phyloP scores from a whole-genome alignment of 805 yeast species.

The Tetrapisispora fleetii region DNA sequence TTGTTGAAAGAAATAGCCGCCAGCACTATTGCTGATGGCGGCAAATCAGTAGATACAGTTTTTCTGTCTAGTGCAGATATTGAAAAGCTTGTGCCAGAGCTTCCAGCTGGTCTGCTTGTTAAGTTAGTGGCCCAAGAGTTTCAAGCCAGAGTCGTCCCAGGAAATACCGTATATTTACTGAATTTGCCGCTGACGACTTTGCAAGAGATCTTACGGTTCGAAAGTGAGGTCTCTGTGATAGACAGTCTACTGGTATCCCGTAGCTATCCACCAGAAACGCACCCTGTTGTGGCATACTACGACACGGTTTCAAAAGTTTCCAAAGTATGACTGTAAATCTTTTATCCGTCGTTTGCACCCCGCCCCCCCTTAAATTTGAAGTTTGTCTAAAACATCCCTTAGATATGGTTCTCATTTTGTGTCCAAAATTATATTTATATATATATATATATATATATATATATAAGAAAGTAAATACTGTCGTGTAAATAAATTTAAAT shows the following conservation, averaged over 20 bases:
- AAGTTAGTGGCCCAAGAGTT: too few species aligned
- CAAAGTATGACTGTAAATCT: not conserved
- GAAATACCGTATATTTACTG: too few species aligned
- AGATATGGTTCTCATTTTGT: not conserved
- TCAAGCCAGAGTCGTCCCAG: not conserved
- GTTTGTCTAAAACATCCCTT: too few species aligned
- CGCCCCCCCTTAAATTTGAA: not conserved
- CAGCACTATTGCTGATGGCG: not conserved
- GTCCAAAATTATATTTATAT: not conserved
- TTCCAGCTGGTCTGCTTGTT: not conserved
- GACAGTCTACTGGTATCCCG: slow-evolving; percentile 32
- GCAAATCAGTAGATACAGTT: not conserved
- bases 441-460: too few species aligned
- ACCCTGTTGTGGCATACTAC: slow-evolving; percentile 51
- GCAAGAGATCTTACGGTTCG: slow-evolving; percentile 57
- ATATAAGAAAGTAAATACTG: too few species aligned
- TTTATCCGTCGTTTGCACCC: too few species aligned
- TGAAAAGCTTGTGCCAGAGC: not conserved
- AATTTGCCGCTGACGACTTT: slow-evolving; percentile 19
- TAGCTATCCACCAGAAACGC: slow-evolving; percentile 19
- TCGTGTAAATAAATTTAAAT: too few species aligned
- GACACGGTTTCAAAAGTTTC: slow-evolving; percentile 51
- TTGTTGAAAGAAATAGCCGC: not conserved
- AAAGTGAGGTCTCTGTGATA: slow-evolving; percentile 51
- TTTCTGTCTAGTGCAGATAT: not conserved